These are phyloP conservation scores for Edaphochlamys debaryana DNA, from an alignment of 139 green algal species.

Conservation along the genomic window DNA sequence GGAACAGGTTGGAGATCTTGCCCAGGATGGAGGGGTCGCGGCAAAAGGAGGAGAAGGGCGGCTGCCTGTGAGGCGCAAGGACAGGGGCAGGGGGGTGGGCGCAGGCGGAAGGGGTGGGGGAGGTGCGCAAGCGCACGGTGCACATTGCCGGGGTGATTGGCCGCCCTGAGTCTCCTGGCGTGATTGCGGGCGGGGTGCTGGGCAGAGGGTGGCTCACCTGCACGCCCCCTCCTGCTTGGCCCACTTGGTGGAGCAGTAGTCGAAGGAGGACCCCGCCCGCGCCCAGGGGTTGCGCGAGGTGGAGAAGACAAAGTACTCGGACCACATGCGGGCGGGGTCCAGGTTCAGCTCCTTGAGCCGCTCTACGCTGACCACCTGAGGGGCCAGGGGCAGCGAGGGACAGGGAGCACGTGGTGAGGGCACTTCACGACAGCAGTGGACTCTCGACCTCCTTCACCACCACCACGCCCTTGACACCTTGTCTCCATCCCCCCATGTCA, in stretches of 20 bases:
- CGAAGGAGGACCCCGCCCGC: conserved; percentile 25
- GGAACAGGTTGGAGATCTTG: conserved; percentile 47
- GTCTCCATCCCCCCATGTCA: too few species aligned
- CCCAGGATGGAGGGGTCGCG: conserved; percentile 42
- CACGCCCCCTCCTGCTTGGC: background rate
- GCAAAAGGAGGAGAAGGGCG: conserved; percentile 18
- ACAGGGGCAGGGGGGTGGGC: background rate
- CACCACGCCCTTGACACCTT: too few species aligned
- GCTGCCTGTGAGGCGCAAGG: background rate
- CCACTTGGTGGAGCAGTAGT: conserved; percentile 45
- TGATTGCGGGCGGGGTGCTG: too few species aligned
- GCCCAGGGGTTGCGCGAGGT: conserved; percentile 40
- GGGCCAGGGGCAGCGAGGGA: background rate
- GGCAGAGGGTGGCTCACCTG: too few species aligned
- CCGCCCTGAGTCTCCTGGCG: too few species aligned
- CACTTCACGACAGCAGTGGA: too few species aligned
- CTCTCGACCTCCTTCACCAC: too few species aligned
- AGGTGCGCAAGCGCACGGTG: too few species aligned
- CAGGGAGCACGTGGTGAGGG: background rate
- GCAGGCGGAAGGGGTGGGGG: background rate
- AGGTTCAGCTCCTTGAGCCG: background rate
- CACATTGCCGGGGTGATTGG: too few species aligned
- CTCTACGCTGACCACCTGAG: conserved; percentile 21
- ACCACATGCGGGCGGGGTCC: conserved; percentile 22
- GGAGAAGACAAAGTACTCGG: conserved; percentile 40